Conservation (phyloP, 139 green algal genomes). For the Bryopsis sp. region DNA sequence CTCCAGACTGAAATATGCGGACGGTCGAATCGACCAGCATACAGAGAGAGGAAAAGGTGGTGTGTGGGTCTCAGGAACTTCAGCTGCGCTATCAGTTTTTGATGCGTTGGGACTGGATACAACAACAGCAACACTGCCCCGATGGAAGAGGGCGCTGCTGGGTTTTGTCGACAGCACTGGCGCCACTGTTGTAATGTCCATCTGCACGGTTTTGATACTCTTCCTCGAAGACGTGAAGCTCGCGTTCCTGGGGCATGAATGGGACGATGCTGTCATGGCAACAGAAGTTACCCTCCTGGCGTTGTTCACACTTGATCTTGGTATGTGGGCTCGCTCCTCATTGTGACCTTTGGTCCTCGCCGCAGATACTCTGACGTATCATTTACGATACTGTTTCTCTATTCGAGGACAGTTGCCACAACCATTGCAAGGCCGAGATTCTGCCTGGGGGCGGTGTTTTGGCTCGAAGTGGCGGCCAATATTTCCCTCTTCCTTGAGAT, state of each 20-base stretch:
- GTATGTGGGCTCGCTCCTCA: too few species aligned
- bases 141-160: slow-evolving; percentile 2
- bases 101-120: not conserved
- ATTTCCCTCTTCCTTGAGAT: slow-evolving; percentile 65
- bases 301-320: slow-evolving; percentile 52
- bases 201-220: slow-evolving; percentile 61
- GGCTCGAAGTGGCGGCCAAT: slow-evolving; percentile 68
- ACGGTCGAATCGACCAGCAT: too few species aligned
- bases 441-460: slow-evolving; percentile 84
- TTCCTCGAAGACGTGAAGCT: slow-evolving; percentile 75
- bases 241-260: slow-evolving; percentile 33
- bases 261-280: slow-evolving; percentile 48
- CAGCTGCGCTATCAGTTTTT: slow-evolving; percentile 14
- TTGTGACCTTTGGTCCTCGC: too few species aligned
- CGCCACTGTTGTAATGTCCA: not conserved
- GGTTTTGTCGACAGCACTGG: not conserved
- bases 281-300: slow-evolving; percentile 38
- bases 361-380: too few species aligned
- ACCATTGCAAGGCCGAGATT: slow-evolving; percentile 50
- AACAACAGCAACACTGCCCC: not conserved
- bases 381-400: too few species aligned
- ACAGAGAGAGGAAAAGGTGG: too few species aligned
- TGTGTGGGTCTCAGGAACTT: too few species aligned
- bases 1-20: too few species aligned
- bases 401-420: too few species aligned